phyloP scores from a whole-genome alignment of 169 alveolate genomes.

The Plasmodium blacklocki region DNA sequence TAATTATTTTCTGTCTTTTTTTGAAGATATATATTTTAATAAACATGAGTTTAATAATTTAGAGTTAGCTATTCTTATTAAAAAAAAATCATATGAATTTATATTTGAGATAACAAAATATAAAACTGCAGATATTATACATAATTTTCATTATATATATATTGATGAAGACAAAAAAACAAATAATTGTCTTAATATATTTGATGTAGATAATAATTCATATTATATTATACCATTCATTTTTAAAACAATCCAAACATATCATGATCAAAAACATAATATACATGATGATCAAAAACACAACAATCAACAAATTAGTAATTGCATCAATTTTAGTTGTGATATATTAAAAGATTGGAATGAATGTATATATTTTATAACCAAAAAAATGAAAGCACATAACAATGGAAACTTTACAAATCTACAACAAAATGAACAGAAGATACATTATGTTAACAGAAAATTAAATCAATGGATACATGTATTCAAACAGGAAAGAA shows the following conservation, averaged over 20 bases:
- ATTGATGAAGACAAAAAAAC: neutral
- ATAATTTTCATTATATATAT: neutral
- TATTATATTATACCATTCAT: conserved; percentile 31
- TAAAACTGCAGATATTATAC: neutral
- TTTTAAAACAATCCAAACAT: neutral
- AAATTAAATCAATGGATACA: conserved; percentile 53
- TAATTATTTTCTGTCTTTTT: conserved; percentile 34
- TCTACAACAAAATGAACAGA: neutral
- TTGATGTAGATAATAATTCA: conserved; percentile 8
- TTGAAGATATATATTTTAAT: conserved; percentile 15
- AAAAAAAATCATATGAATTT: conserved; percentile 33
- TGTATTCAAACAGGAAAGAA: conserved; percentile 53
- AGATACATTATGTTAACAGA: conserved; percentile 22
- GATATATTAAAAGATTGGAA: conserved; percentile 34
- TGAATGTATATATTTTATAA: conserved; percentile 11
- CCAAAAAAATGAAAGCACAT: neutral
- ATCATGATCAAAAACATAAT: too few species aligned
- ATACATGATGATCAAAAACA: neutral
- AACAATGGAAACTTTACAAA: neutral
- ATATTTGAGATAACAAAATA: conserved; percentile 25
- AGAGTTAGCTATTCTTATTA: conserved; percentile 13
- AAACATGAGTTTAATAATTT: neutral
- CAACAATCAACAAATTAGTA: neutral
- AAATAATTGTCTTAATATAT: conserved; percentile 10
- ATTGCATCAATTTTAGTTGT: conserved; percentile 2